Evolutionary conservation across 495 filamentous ascomycete genomes (phyloP), one percentile per base, ranked within the genome.

Genomic region (Lasiosphaeria ovina): DNA sequence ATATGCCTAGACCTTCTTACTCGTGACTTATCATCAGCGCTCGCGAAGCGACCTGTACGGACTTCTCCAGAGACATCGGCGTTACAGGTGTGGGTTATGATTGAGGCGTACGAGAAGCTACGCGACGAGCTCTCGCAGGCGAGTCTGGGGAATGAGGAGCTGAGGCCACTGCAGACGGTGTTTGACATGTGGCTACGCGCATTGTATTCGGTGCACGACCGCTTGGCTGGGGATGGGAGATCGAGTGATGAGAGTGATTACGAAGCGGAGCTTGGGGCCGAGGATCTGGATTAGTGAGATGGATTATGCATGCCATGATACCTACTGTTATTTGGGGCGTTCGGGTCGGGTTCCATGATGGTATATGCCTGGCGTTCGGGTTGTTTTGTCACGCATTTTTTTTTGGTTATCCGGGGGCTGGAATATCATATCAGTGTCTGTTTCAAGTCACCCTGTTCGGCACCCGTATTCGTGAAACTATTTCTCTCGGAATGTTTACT

Each of bases 31-130:
- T 70, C 76, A 0, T 72, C 76, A 3, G 69, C 72, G 0, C 48
- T 76, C 0, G 58, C 61, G 8, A 62, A 35, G 50, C 60, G 65
- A 35, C 63, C 62, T 1, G 51, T 54, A n/a, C 62, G 67, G 3
- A 40, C 65, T 1, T 63, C 61, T 4, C 17, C 65, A 4, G 72
- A 75, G 76, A 84, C 65, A 62, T 85, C 70, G 74, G 84, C 74
- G 70, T 78, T 74, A 74, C 87, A 70, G 76, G 83, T 83, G 8
- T 77, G 76, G 75, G 71, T 75, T 14, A 80, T 81, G 78, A 81
- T 81, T 51, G 77, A 80, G 62, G 77, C 77, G 35, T 81, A 81
- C 54, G 78, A 80, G 62, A 63, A 70, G 53, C 48, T 81, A 55
- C 62, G 74, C 32, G 75, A 78, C 31, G 69, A 73, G 55, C 33